Conservation (phyloP, 495 filamentous ascomycete species). For the Parmelia sp. region DNA sequence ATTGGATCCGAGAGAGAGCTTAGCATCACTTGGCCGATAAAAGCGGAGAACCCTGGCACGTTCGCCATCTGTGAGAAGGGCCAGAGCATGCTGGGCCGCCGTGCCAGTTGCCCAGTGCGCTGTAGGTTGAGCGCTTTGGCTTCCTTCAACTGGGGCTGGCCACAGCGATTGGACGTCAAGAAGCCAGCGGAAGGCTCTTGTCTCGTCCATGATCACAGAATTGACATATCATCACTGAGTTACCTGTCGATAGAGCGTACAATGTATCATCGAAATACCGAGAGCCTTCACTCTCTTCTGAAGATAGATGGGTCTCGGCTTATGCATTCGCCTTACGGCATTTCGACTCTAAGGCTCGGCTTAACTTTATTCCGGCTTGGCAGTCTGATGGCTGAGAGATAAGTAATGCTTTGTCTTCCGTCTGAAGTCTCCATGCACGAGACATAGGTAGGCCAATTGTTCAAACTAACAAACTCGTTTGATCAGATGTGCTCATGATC, state of each 20-base stretch:
- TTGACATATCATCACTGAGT: background rate
- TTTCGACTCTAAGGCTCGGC: too few species aligned
- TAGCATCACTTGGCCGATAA: constrained; percentile 57
- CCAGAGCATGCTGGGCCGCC: constrained; percentile 50
- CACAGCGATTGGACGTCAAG: constrained; percentile 27
- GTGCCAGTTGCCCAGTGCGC: constrained; percentile 21
- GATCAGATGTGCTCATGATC: background rate
- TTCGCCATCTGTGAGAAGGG: constrained; percentile 49
- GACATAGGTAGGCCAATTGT: too few species aligned
- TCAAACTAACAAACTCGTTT: background rate
- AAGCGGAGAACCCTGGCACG: constrained; percentile 46
- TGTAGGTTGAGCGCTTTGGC: constrained; percentile 6
- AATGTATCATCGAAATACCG: too few species aligned
- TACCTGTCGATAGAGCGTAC: background rate
- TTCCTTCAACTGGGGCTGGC: constrained; percentile 14
- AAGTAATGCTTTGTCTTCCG: too few species aligned
- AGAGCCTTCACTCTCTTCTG: too few species aligned
- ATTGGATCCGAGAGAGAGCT: constrained; percentile 64
- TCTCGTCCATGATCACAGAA: constrained; percentile 1
- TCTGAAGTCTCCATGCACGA: too few species aligned
- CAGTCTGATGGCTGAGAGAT: background rate
- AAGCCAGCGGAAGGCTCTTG: constrained; percentile 29
- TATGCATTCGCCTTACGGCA: too few species aligned
- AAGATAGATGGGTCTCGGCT: too few species aligned
- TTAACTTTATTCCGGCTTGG: background rate